Conservation (phyloP, 768 basidiomycete species). For the Mycena albidolilacea region DNA sequence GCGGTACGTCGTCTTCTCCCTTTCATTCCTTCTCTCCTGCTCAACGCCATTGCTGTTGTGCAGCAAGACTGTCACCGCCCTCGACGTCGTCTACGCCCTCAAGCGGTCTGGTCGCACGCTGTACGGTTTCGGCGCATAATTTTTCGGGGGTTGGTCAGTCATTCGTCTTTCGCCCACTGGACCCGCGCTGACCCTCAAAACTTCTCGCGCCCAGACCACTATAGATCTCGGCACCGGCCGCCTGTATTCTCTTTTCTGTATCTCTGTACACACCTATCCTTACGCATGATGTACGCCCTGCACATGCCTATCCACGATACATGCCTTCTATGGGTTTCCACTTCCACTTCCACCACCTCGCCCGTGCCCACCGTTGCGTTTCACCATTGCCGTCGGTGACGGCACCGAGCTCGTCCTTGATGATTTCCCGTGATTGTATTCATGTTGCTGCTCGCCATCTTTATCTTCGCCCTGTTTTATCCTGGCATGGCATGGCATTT, state of each 20-base stretch:
- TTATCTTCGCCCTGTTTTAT: too few relatives aligned
- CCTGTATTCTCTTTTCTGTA: constrained; percentile 20
- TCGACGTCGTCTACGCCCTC: constrained; percentile 92
- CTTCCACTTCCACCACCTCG: not conserved
- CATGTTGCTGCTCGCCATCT: too few relatives aligned
- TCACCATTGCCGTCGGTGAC: not conserved
- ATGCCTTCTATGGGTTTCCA: not conserved
- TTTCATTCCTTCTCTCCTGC: not conserved
- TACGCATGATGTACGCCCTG: constrained; percentile 5
- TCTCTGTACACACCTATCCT: constrained; percentile 13
- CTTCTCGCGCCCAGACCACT: constrained; percentile 22
- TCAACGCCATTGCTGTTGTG: not conserved
- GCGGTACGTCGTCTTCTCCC: constrained; percentile 51
- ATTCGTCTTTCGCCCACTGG: not conserved
- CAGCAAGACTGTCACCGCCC: constrained; percentile 89
- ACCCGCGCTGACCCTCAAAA: constrained; percentile 19
- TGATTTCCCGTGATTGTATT: too few relatives aligned
- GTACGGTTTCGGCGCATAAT: constrained; percentile 87
- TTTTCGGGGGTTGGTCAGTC: not conserved
- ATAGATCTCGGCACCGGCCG: not conserved
- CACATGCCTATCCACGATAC: constrained; percentile 19
- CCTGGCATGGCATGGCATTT: too few relatives aligned
- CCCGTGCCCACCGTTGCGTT: too few relatives aligned
- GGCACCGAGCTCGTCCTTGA: not conserved
- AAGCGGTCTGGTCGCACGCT: constrained; percentile 91